These are phyloP conservation scores for Taiozyma sp. DNA, from an alignment of 1,139 yeast species.

Conservation along the genomic window DNA sequence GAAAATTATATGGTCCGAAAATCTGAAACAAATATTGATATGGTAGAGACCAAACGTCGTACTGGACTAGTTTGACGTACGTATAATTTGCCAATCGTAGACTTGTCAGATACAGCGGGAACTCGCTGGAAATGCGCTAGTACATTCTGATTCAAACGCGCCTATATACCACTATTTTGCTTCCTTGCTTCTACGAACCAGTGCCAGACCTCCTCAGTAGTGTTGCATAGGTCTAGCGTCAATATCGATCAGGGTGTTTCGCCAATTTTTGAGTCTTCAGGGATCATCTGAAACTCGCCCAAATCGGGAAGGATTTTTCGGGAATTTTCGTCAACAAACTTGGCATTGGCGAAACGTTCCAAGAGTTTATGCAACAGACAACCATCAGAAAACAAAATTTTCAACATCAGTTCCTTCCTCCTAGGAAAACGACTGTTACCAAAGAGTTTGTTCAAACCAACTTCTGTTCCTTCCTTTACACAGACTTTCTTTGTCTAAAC, in stretches of 20 bases:
- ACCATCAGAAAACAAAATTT: constrained; percentile 3
- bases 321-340: not conserved
- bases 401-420: not conserved
- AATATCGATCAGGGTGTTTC: not conserved
- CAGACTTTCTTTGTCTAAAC: constrained; percentile 19
- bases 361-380: not conserved
- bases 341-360: not conserved
- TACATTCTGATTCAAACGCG: not conserved
- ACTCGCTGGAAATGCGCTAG: not conserved
- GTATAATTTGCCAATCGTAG: not conserved
- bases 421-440: not conserved
- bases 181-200: not conserved
- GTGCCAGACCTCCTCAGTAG: not conserved
- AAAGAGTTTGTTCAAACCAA: constrained; percentile 13
- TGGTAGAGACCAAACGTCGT: not conserved
- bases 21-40: not conserved
- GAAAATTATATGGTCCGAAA: not conserved
- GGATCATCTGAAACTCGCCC: not conserved
- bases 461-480: constrained; percentile 29
- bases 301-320: not conserved
- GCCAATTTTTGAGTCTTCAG: not conserved
- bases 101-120: not conserved
- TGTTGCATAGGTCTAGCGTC: not conserved
- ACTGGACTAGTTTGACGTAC: not conserved
- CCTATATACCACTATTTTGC: not conserved